These are phyloP conservation scores for Leishmania turanica DNA, from an alignment of 208 protist genomes.

Conservation along the genomic window DNA sequence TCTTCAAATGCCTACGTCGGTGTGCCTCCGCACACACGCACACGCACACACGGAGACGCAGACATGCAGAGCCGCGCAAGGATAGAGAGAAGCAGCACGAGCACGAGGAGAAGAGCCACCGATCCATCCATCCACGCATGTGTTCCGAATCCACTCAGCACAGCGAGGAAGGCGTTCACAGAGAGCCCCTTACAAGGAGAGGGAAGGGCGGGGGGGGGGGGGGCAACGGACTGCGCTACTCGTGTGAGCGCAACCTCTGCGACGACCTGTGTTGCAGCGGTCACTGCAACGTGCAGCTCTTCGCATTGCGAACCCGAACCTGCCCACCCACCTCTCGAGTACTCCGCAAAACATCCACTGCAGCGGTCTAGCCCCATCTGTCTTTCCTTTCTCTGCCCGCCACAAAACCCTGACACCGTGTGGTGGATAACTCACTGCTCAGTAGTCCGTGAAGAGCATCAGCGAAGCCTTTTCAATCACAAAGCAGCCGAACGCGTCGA, in stretches of 20 bases:
- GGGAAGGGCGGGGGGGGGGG: background rate
- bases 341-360: too few relatives aligned
- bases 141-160: background rate
- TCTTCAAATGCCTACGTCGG: background rate
- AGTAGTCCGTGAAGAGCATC: slow-evolving; percentile 75
- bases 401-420: background rate
- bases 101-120: background rate
- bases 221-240: background rate
- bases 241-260: background rate
- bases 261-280: background rate
- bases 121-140: background rate
- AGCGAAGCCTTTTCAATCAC: slow-evolving; percentile 76
- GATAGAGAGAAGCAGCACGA: background rate
- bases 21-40: background rate
- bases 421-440: background rate
- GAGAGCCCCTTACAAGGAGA: background rate
- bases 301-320: background rate
- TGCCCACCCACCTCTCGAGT: background rate
- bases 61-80: background rate
- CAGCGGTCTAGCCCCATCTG: background rate
- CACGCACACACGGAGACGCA: background rate
- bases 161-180: background rate
- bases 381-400: background rate
- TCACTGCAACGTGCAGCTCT: background rate
- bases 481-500: slow-evolving; percentile 79